A percentile compares a stretch with the other conserved stretches of the same genome.
Evolutionary conservation across 495 filamentous ascomycete genomes (phyloP).

Genomic region (Amniculicola lignicola): DNA sequence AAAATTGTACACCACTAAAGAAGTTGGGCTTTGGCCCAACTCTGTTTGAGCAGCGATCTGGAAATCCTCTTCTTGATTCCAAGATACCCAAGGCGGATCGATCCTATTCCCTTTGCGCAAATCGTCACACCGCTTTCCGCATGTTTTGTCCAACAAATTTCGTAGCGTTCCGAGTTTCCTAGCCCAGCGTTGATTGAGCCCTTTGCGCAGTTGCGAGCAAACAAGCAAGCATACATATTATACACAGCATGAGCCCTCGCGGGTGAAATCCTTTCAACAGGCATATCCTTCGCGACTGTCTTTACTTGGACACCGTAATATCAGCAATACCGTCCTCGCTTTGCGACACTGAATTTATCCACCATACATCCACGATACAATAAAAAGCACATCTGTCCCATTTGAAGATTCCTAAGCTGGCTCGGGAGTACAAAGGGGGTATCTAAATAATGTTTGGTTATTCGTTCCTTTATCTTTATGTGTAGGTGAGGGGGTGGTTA

Average conservation of each 20-base stretch:
- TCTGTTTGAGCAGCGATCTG: not conserved
- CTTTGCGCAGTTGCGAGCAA: no score
- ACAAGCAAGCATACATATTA: constrained; percentile 20
- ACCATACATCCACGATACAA: not conserved
- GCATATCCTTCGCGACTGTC: constrained; percentile 13
- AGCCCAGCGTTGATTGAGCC: constrained; percentile 23
- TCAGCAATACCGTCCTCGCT: not conserved
- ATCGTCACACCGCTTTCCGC: no score
- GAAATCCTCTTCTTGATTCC: constrained; percentile 8
- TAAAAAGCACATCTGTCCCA: constrained; percentile 4
- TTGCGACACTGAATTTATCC: not conserved
- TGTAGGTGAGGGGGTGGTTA: not conserved
- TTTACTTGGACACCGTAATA: constrained; percentile 5
- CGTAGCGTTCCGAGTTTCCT: not conserved
- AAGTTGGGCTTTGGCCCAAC: no score
- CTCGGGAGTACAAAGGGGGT: constrained; percentile 13
- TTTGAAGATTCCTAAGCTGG: constrained; percentile 19
- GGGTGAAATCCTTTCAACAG: constrained; percentile 3
- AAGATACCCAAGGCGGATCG: constrained; percentile 22
- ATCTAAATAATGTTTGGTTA: constrained; percentile 2
- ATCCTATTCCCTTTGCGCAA: constrained; percentile 6
- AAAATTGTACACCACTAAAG: no score
- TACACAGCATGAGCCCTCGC: constrained; percentile 25
- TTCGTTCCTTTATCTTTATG: constrained; percentile 12
- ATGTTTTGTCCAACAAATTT: constrained; percentile 10